Evolutionary conservation across 352 stramenopile species (phyloP).

Genomic region (Phytophthora fragariae): DNA sequence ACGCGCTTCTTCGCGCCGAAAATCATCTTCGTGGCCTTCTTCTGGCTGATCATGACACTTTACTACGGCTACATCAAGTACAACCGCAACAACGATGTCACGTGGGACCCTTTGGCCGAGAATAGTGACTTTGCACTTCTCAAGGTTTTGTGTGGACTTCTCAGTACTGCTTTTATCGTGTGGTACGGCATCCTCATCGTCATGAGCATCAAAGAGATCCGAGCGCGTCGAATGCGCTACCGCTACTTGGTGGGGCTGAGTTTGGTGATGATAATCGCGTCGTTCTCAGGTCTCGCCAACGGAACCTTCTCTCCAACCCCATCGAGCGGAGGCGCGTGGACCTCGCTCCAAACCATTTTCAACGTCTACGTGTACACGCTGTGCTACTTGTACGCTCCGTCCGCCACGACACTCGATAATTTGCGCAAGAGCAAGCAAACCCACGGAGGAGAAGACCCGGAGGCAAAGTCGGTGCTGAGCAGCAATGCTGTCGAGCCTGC

Average conservation of each 20-base stretch:
- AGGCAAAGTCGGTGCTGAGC: slow-evolving; percentile 20
- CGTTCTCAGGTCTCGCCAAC: slow-evolving; percentile 50
- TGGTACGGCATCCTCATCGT: slow-evolving; percentile 54
- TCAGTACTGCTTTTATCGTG: slow-evolving; percentile 58
- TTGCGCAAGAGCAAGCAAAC: slow-evolving; percentile 33
- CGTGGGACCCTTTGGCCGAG: slow-evolving; percentile 49
- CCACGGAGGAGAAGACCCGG: slow-evolving; percentile 8
- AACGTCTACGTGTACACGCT: slow-evolving; percentile 70
- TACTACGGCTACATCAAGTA: slow-evolving; percentile 75
- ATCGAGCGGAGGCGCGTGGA: slow-evolving; percentile 57
- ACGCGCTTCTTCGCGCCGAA: slow-evolving; percentile 64
- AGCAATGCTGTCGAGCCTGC: slow-evolving; percentile 11
- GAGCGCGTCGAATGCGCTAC: slow-evolving; percentile 53
- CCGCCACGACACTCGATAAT: slow-evolving; percentile 38
- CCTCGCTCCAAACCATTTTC: slow-evolving; percentile 57
- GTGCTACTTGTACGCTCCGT: slow-evolving; percentile 65
- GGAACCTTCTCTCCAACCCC: slow-evolving; percentile 58
- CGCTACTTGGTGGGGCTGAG: slow-evolving; percentile 58
- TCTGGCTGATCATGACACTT: slow-evolving; percentile 60
- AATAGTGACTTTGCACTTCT: slow-evolving; percentile 53
- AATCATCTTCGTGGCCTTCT: slow-evolving; percentile 54
- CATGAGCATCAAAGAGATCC: slow-evolving; percentile 54
- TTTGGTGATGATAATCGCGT: slow-evolving; percentile 56
- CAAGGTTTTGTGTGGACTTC: slow-evolving; percentile 43
- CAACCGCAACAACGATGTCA: slow-evolving; percentile 63